phyloP scores from a whole-genome alignment of 805 yeast species.

The Ogataea angusta region DNA sequence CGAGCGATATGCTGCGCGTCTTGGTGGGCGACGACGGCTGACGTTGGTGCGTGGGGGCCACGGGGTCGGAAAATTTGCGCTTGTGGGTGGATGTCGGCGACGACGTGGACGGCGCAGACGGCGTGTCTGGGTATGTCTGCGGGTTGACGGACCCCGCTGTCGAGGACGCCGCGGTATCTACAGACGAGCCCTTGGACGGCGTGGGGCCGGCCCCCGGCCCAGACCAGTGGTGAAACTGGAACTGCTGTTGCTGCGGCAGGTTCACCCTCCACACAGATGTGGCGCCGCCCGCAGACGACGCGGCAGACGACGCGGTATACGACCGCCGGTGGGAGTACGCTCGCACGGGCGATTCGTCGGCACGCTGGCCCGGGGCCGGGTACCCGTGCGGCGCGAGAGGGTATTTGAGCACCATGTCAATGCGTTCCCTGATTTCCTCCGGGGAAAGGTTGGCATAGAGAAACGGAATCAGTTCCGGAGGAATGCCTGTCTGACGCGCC shows the following conservation, averaged over 20 bases:
- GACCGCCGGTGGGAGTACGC: constrained; percentile 26
- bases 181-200: constrained; percentile 7
- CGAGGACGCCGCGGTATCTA: constrained; percentile 9
- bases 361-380: constrained; percentile 5
- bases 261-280: constrained; percentile 35
- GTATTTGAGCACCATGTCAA: constrained; percentile 13
- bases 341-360: constrained; percentile 19
- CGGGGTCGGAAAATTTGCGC: constrained; percentile 17
- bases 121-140: constrained; percentile 3
- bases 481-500: constrained; percentile 21
- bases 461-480: constrained; percentile 26
- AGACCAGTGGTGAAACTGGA: constrained; percentile 36
- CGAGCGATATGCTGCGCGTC: constrained; percentile 8
- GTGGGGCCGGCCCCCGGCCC: constrained; percentile 24
- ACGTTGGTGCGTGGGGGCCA: constrained; percentile 4
- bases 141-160: constrained; percentile 1
- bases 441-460: constrained; percentile 20
- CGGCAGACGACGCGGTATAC: constrained; percentile 25
- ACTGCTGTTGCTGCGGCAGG: constrained; percentile 32
- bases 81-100: constrained; percentile 20
- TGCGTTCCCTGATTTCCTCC: constrained; percentile 12
- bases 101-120: constrained; percentile 12
- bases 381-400: constrained; percentile 4
- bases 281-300: constrained; percentile 22
- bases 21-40: constrained; percentile 16